Percentiles rank a stretch among this genome's conserved stretches.
Conservation (phyloP, 768 basidiomycete genomes). For the Panaeolus papilionaceus region DNA sequence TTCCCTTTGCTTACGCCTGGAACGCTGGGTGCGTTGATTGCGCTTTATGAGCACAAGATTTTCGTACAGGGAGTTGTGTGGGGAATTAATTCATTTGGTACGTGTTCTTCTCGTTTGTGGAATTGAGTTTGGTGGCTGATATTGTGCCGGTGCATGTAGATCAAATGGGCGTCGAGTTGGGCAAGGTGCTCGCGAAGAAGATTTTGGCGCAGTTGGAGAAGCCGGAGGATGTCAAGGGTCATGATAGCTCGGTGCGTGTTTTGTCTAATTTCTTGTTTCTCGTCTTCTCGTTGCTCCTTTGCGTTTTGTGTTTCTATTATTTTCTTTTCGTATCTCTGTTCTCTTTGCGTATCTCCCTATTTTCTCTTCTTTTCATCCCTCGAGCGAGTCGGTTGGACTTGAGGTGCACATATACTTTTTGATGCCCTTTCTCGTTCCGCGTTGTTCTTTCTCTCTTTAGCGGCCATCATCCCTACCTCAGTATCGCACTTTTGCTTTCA, state of each 20-base stretch:
- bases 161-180: constrained; percentile 99
- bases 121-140: too few relatives aligned
- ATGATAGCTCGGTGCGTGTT: constrained; percentile 79
- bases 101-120: too few relatives aligned
- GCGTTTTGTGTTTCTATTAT: neutral
- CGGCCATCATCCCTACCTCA: too few relatives aligned
- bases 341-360: too few relatives aligned
- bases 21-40: constrained; percentile 88
- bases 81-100: constrained; percentile 99
- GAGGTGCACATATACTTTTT: too few relatives aligned
- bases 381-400: too few relatives aligned
- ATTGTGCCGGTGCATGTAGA: too few relatives aligned
- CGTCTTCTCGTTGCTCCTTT: neutral
- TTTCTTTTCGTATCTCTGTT: too few relatives aligned
- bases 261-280: constrained; percentile 23
- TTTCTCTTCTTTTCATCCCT: too few relatives aligned
- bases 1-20: constrained; percentile 93
- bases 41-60: constrained; percentile 98
- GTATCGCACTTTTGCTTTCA: too few relatives aligned
- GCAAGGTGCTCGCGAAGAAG: constrained; percentile 96
- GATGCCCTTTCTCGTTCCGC: too few relatives aligned
- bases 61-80: constrained; percentile 97
- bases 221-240: constrained; percentile 80
- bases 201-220: constrained; percentile 89
- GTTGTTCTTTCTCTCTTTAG: too few relatives aligned